phyloP scores from a whole-genome alignment of 2,329 filamentous ascomycete genomes.

The Stagonosporopsis tanaceti region DNA sequence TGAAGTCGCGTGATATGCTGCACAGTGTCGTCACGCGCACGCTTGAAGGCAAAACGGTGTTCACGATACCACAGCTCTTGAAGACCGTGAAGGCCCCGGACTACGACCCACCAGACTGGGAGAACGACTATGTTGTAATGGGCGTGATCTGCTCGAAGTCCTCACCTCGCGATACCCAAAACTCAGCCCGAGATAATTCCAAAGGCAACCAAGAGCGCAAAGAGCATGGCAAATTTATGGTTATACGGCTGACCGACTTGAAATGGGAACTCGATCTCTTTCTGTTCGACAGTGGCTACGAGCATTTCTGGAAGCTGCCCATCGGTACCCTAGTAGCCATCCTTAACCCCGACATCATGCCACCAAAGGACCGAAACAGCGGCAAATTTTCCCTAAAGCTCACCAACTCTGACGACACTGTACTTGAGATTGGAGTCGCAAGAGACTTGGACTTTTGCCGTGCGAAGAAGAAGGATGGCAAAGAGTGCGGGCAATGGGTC shows the following conservation, averaged over 20 bases:
- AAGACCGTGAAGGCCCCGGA: slow-evolving; percentile 81
- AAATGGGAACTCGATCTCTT: slow-evolving; percentile 92
- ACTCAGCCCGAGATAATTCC: slow-evolving; percentile 53
- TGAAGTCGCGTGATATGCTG: slow-evolving; percentile 82
- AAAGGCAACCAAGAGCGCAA: slow-evolving; percentile 54
- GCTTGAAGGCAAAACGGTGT: slow-evolving; percentile 77
- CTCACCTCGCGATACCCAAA: slow-evolving; percentile 71
- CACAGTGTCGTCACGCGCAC: slow-evolving; percentile 82
- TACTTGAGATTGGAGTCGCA: slow-evolving; percentile 86
- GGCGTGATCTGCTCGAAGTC: slow-evolving; percentile 90
- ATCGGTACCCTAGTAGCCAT: slow-evolving; percentile 92
- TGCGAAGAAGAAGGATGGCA: slow-evolving; percentile 82
- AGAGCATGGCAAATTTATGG: slow-evolving; percentile 85
- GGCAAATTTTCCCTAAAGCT: slow-evolving; percentile 87
- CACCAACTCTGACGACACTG: slow-evolving; percentile 83
- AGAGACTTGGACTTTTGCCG: slow-evolving; percentile 91
- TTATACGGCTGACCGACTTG: slow-evolving; percentile 84
- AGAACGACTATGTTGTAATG: slow-evolving; percentile 89
- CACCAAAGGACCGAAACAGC: slow-evolving; percentile 79
- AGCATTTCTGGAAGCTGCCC: slow-evolving; percentile 91
- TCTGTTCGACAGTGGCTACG: slow-evolving; percentile 89
- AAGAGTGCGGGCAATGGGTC: slow-evolving; percentile 82
- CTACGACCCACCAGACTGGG: slow-evolving; percentile 80
- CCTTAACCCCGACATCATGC: slow-evolving; percentile 90
- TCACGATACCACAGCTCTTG: slow-evolving; percentile 81